phyloP scores from a whole-genome alignment of 371 early-diverging fungal species.

The Basidiobolus meristosporus region DNA sequence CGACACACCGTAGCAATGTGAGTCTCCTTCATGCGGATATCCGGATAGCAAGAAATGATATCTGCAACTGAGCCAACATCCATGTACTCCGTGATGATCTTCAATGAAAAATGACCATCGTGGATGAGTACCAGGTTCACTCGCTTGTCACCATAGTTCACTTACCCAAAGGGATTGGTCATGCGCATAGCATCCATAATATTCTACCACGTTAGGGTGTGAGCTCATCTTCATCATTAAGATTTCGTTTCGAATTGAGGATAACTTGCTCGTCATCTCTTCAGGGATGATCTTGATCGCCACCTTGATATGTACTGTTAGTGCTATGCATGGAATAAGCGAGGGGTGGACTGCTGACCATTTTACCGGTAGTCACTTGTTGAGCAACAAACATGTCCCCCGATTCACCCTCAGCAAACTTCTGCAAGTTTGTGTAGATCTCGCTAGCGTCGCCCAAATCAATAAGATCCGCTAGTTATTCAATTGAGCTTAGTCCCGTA shows the following conservation, averaged over 20 bases:
- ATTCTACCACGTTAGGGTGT: slow-evolving; percentile 49
- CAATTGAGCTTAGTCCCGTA: too few species aligned
- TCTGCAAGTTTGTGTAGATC: slow-evolving; percentile 12
- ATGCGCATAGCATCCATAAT: slow-evolving; percentile 38
- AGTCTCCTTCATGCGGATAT: slow-evolving; percentile 20
- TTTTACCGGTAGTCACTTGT: too few species aligned
- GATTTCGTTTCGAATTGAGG: slow-evolving; percentile 45
- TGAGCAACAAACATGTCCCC: slow-evolving; percentile 48
- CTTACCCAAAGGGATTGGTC: slow-evolving; percentile 30
- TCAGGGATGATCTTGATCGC: slow-evolving; percentile 54
- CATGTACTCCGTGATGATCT: slow-evolving; percentile 68
- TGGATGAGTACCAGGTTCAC: background rate
- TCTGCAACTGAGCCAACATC: slow-evolving; percentile 56
- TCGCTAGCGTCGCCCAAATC: background rate
- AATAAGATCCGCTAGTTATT: background rate
- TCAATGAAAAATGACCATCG: slow-evolving; percentile 2
- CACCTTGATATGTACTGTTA: too few species aligned
- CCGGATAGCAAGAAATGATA: slow-evolving; percentile 26
- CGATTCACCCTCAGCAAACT: slow-evolving; percentile 63
- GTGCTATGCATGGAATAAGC: too few species aligned
- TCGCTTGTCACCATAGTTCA: background rate
- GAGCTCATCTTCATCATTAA: slow-evolving; percentile 44
- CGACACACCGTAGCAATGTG: slow-evolving; percentile 46
- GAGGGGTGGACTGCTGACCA: too few species aligned
- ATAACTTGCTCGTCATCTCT: slow-evolving; percentile 35